phyloP scores from a whole-genome alignment of 805 yeast genomes.

The Maudiozyma pseudohumilis region DNA sequence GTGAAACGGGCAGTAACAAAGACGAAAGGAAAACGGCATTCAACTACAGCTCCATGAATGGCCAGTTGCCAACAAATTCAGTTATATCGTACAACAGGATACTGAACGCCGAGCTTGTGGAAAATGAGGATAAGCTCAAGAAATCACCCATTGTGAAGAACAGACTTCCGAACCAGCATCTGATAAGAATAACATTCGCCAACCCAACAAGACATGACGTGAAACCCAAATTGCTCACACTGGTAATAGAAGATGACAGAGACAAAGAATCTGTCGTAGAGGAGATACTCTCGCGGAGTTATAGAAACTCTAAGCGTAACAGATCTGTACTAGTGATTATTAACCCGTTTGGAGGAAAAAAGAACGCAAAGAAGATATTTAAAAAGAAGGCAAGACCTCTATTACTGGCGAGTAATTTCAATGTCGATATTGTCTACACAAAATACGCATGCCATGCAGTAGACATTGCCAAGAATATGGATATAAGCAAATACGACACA shows the following conservation, averaged over 20 bases:
- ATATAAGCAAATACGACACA: constrained; percentile 53
- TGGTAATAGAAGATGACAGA: constrained; percentile 20
- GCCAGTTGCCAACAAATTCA: constrained; percentile 27
- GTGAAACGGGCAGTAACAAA: background rate
- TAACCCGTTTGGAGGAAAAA: constrained; percentile 90
- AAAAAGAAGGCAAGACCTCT: constrained; percentile 54
- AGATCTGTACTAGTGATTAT: constrained; percentile 55
- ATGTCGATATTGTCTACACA: constrained; percentile 50
- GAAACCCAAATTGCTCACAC: constrained; percentile 27
- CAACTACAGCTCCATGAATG: constrained; percentile 19
- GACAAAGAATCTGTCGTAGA: constrained; percentile 20
- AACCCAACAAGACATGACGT: constrained; percentile 29
- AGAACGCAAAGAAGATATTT: constrained; percentile 57
- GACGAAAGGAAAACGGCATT: background rate
- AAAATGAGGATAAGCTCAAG: constrained; percentile 3
- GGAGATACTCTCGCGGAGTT: constrained; percentile 32
- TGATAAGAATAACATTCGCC: constrained; percentile 31
- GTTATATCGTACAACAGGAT: constrained; percentile 29
- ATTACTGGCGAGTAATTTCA: constrained; percentile 56
- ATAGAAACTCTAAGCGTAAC: constrained; percentile 31
- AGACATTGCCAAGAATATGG: constrained; percentile 52
- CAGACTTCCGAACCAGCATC: constrained; percentile 5
- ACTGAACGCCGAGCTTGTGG: constrained; percentile 20
- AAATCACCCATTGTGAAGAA: background rate
- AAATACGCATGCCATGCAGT: constrained; percentile 63